Evolutionary conservation across 306 rosid genomes (phyloP), one percentile per base, ranked within the genome.

Genomic region (Albizia julibrissin): DNA sequence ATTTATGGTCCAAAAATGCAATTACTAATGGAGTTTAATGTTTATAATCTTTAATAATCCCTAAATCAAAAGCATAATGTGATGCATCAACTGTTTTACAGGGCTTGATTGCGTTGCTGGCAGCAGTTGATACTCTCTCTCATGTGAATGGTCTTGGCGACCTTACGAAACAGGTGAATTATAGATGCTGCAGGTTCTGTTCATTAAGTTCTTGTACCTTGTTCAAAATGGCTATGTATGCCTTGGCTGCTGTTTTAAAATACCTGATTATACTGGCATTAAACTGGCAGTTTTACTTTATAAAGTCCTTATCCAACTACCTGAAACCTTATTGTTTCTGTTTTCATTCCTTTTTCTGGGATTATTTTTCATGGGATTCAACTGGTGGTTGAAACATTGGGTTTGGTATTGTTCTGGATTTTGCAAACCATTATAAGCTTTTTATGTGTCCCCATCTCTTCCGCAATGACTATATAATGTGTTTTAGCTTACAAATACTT

Each of bases 61-160:
- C 44, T 64, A 44, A 59, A 71, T 79, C 70, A 78, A 37, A 39
- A 52, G 31, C 76, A 58, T 64, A 62, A 56, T 77, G 50, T 83
- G 42, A 49, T 59, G 61, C 78, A 61, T 85, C 76, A 33, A 77
- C 83, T 66, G 31, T 21, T 78, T 85, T 74, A 62, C 79, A 94
- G 98, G 98, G 98, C 67, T 85, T 94, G 85, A 89, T 94, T 84
- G 87, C 97, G 40, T 81, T 94, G 82, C 87, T 94, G 81, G 97
- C 97, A 4, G 95, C 95, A 22, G 94, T 83, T 79, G 97, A 94
- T 84, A 95, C 98, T 54, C 94, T 94, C 80, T 94, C 95, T 71
- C 90, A 44, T 65, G 82, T 86, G 80, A 89, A 89, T 83, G 91
- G 88, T 79, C 86, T 93, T 79, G 85, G 82, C 82, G 86, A 80